Percentiles rank a stretch among this genome's conserved stretches.
Evolutionary conservation across 192 early-diverging fungal species (phyloP).

Genomic region (Coemansia sp.): DNA sequence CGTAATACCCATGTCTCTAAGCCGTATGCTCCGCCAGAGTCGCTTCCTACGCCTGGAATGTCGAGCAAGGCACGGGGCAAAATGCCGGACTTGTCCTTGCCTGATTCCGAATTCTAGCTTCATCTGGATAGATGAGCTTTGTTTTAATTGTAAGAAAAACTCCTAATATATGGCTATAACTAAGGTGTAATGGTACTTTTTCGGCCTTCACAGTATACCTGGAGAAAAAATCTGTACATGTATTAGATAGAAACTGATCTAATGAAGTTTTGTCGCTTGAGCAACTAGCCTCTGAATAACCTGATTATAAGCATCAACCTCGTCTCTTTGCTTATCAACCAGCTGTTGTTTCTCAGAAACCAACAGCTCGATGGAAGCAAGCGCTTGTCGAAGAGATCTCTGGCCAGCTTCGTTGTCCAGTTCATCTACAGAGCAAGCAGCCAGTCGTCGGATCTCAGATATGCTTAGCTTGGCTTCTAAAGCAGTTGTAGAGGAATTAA

Average conservation of each 20-base stretch:
- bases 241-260: not conserved
- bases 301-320: conserved; percentile 40
- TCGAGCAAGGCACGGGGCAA: conserved; percentile 51
- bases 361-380: conserved; percentile 21
- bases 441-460: conserved; percentile 20
- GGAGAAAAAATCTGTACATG: too few relatives aligned
- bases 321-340: conserved; percentile 26
- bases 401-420: not conserved
- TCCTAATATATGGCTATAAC: too few relatives aligned
- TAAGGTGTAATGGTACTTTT: too few relatives aligned
- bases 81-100: conserved; percentile 26
- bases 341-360: conserved; percentile 16
- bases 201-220: too few relatives aligned
- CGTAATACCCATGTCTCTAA: not conserved
- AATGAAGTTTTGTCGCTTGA: conserved; percentile 42
- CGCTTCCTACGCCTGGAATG: conserved; percentile 11
- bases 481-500: too few relatives aligned
- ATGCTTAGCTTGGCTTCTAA: not conserved
- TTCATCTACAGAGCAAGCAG: not conserved
- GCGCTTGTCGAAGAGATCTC: conserved; percentile 14
- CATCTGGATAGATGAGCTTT: too few relatives aligned
- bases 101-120: not conserved
- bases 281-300: conserved; percentile 46
- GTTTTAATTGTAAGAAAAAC: too few relatives aligned
- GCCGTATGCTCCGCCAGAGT: conserved; percentile 1